These are phyloP conservation scores for Penicillium corylophilum DNA, from an alignment of 2,329 filamentous ascomycete species.

Conservation along the genomic window DNA sequence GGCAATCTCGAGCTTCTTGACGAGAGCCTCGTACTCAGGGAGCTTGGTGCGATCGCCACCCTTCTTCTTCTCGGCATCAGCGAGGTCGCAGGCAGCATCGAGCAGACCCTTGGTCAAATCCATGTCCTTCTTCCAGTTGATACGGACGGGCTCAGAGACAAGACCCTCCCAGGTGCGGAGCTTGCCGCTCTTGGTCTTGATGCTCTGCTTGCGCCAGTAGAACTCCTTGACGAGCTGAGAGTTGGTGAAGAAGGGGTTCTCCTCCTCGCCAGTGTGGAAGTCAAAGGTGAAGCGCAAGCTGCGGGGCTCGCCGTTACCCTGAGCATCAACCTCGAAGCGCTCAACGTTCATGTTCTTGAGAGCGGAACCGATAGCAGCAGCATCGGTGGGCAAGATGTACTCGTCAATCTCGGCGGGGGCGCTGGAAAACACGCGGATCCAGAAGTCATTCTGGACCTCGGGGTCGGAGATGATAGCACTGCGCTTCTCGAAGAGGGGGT, in stretches of 20 bases:
- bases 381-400: constrained; percentile 79
- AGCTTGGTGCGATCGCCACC: constrained; percentile 51
- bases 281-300: constrained; percentile 75
- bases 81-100: constrained; percentile 68
- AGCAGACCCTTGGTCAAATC: constrained; percentile 82
- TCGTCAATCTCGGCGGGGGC: constrained; percentile 82
- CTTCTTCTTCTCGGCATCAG: constrained; percentile 59
- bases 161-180: constrained; percentile 68
- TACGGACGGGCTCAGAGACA: constrained; percentile 83
- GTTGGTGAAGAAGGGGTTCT: constrained; percentile 82
- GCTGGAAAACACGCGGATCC: constrained; percentile 89
- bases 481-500: constrained; percentile 74
- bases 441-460: constrained; percentile 65
- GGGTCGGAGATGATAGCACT: constrained; percentile 69
- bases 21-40: constrained; percentile 54
- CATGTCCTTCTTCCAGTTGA: constrained; percentile 82
- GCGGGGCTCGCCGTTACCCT: constrained; percentile 71
- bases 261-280: constrained; percentile 55
- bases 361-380: constrained; percentile 63
- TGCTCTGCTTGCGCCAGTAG: constrained; percentile 67
- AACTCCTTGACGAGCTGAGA: constrained; percentile 84
- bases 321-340: constrained; percentile 69
- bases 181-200: constrained; percentile 44
- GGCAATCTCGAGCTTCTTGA: constrained; percentile 41
- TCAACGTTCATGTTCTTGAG: constrained; percentile 70